A percentile compares a stretch with the other conserved stretches of the same genome.
phyloP scores from a whole-genome alignment of 768 basidiomycete genomes.

The Trametes cingulata region DNA sequence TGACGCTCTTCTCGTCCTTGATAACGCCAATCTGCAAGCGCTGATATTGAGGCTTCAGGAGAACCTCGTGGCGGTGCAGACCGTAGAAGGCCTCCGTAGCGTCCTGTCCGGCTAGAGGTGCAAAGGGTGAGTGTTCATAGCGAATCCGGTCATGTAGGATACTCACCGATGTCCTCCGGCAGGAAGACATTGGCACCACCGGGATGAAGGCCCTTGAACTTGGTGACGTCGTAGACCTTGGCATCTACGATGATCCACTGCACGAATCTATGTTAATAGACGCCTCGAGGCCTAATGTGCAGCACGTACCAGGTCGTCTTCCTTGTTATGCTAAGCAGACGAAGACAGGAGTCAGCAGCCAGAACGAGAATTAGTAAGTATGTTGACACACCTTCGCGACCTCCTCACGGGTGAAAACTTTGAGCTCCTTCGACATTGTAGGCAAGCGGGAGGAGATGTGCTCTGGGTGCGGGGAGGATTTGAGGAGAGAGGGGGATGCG shows the following conservation, averaged over 20 bases:
- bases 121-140: background rate
- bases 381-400: conserved; percentile 61
- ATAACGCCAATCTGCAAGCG: conserved; percentile 77
- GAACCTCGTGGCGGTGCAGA: conserved; percentile 84
- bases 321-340: conserved; percentile 66
- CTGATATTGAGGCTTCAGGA: conserved; percentile 70
- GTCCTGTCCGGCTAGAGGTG: conserved; percentile 70
- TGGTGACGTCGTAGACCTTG: conserved; percentile 81
- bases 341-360: background rate
- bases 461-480: background rate
- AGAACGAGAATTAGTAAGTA: background rate
- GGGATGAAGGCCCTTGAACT: conserved; percentile 80
- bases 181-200: conserved; percentile 79
- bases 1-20: conserved; percentile 57
- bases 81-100: conserved; percentile 87
- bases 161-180: conserved; percentile 73
- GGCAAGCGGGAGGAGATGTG: background rate
- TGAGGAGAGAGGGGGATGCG: background rate
- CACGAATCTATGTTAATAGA: background rate
- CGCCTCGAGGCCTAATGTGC: background rate
- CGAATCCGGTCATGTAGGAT: background rate
- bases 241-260: conserved; percentile 86
- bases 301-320: conserved; percentile 66
- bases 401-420: conserved; percentile 62
- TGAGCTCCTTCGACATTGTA: conserved; percentile 36